These are phyloP conservation scores for Lentinula novae-zelandiae DNA, from an alignment of 1,284 basidiomycete genomes.

Conservation along the genomic window DNA sequence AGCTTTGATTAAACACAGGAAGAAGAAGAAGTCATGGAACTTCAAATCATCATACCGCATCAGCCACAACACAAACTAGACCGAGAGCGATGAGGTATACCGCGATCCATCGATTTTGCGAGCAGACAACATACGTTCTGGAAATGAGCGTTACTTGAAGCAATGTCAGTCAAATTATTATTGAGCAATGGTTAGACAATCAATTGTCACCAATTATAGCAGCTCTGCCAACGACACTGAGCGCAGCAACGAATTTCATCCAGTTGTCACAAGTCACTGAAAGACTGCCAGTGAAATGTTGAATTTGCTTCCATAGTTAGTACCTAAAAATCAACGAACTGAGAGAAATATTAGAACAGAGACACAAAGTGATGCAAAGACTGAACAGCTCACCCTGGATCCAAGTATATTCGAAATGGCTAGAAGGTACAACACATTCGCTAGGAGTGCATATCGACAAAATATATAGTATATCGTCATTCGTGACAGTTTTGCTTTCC, in stretches of 20 bases:
- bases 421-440: conserved; percentile 23
- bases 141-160: conserved; percentile 5
- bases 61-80: conserved; percentile 10
- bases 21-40: neutral
- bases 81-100: conserved; percentile 2
- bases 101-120: conserved; percentile 5
- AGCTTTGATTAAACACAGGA: neutral
- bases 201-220: conserved; percentile 10
- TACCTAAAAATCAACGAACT: neutral
- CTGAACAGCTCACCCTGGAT: conserved; percentile 12
- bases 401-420: conserved; percentile 18
- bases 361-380: neutral
- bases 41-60: conserved; percentile 6
- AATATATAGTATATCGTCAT: conserved; percentile 21
- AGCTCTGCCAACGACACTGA: conserved; percentile 12
- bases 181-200: neutral
- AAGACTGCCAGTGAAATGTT: neutral
- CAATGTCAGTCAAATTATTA: neutral
- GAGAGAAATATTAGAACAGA: neutral
- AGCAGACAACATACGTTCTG: conserved; percentile 11
- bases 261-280: conserved; percentile 9
- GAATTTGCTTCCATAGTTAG: neutral
- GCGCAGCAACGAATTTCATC: conserved; percentile 7
- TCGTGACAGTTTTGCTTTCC: conserved; percentile 19
- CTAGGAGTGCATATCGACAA: conserved; percentile 23